phyloP scores from a whole-genome alignment of 805 yeast genomes.

The Maudiozyma bulderi region DNA sequence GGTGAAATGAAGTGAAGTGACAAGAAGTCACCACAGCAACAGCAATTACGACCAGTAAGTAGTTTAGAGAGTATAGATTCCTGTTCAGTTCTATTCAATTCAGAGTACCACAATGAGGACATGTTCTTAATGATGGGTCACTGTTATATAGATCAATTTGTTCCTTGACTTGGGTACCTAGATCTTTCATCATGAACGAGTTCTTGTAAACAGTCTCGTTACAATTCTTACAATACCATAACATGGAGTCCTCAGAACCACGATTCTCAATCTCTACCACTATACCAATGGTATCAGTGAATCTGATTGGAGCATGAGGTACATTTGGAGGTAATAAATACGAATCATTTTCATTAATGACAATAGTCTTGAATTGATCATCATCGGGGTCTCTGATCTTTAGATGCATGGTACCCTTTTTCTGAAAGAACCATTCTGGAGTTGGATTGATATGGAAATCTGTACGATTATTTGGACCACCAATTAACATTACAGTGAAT shows the following conservation, averaged over 20 bases:
- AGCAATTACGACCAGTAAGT: no score
- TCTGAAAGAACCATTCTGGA: conserved; percentile 86
- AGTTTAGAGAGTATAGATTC: no score
- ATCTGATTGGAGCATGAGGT: conserved; percentile 88
- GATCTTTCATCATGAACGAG: conserved; percentile 64
- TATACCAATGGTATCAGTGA: conserved; percentile 74
- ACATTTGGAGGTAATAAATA: conserved; percentile 74
- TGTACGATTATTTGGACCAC: conserved; percentile 91
- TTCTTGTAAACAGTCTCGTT: conserved; percentile 53
- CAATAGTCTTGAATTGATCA: conserved; percentile 64
- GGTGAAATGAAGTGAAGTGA: no score
- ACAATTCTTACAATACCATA: conserved; percentile 85
- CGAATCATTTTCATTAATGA: conserved; percentile 79
- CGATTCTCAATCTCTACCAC: conserved; percentile 83
- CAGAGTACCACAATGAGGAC: conserved; percentile 63
- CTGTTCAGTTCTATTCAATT: conserved; percentile 34
- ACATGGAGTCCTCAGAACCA: conserved; percentile 62
- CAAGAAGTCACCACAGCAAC: no score
- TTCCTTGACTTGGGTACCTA: conserved; percentile 83
- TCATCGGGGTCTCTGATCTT: conserved; percentile 60
- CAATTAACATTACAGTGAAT: conserved; percentile 88
- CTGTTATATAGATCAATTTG: conserved; percentile 66
- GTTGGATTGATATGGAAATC: conserved; percentile 92
- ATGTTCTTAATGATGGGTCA: conserved; percentile 56
- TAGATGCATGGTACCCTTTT: conserved; percentile 77